A percentile compares a stretch with the other conserved stretches of the same genome.
phyloP scores from a whole-genome alignment of 2,329 filamentous ascomycete species.

The Ophidiomyces ophidiicola region DNA sequence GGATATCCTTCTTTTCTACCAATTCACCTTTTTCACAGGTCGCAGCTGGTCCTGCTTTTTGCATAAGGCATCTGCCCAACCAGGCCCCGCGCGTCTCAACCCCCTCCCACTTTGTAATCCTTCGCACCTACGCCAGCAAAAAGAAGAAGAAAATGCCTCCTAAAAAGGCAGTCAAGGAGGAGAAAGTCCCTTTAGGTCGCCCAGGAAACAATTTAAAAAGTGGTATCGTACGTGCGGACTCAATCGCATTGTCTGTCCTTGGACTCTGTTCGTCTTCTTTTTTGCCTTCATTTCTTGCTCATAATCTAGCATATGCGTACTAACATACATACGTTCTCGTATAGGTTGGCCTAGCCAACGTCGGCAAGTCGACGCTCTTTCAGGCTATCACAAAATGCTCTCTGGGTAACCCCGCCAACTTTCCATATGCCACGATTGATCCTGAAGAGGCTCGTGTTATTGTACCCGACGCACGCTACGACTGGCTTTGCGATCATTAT shows the following conservation, averaged over 20 bases:
- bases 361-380: slow-evolving; percentile 98
- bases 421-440: slow-evolving; percentile 97
- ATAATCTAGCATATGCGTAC: slow-evolving; percentile 1
- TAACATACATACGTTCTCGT: slow-evolving; percentile 4
- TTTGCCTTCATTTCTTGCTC: slow-evolving; percentile 14
- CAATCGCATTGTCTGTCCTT: slow-evolving; percentile 21
- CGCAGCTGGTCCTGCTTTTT: slow-evolving; percentile 54
- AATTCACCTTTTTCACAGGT: slow-evolving; percentile 29
- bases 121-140: slow-evolving; percentile 41
- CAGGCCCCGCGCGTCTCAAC: slow-evolving; percentile 5
- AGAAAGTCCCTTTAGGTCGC: slow-evolving; percentile 91
- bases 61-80: slow-evolving; percentile 17
- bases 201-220: slow-evolving; percentile 98
- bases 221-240: slow-evolving; percentile 76
- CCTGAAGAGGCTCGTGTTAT: slow-evolving; percentile 96
- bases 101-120: slow-evolving; percentile 9
- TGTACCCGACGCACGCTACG: slow-evolving; percentile 88
- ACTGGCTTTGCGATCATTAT: slow-evolving; percentile 93
- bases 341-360: slow-evolving; percentile 95
- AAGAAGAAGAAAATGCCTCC: slow-evolving; percentile 72
- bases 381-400: slow-evolving; percentile 97
- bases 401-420: slow-evolving; percentile 98
- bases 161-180: slow-evolving; percentile 82
- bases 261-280: slow-evolving; percentile 15
- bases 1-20: slow-evolving; percentile 30